Percentiles rank a stretch among this genome's conserved stretches.
Evolutionary conservation across 1,284 basidiomycete species (phyloP).

Genomic region (Stygiomarasmius scandens): DNA sequence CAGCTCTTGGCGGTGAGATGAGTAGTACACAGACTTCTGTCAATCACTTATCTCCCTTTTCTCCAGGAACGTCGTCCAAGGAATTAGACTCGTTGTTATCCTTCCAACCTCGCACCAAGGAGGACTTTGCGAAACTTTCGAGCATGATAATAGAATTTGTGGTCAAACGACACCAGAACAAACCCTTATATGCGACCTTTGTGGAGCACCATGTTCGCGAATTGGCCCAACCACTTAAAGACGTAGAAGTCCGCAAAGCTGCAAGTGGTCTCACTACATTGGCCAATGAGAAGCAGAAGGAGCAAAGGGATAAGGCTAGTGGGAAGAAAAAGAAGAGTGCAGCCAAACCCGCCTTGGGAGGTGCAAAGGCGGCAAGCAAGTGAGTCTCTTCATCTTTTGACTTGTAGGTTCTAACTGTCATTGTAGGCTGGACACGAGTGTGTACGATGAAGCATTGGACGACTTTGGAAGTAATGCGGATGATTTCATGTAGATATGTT

Average conservation of each 20-base stretch:
- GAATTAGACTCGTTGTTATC: slow-evolving; percentile 74
- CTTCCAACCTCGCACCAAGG: slow-evolving; percentile 80
- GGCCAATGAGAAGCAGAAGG: slow-evolving; percentile 93
- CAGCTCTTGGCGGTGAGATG: slow-evolving; percentile 63
- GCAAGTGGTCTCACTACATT: slow-evolving; percentile 81
- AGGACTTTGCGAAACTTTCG: slow-evolving; percentile 80
- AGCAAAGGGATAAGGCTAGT: slow-evolving; percentile 80
- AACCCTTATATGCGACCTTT: slow-evolving; percentile 81
- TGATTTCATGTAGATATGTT: slow-evolving; percentile 69
- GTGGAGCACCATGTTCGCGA: slow-evolving; percentile 81
- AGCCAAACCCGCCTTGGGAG: slow-evolving; percentile 75
- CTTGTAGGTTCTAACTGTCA: slow-evolving; percentile 2
- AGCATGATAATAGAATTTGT: slow-evolving; percentile 71
- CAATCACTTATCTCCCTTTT: slow-evolving; percentile 1
- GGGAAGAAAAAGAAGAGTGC: slow-evolving; percentile 89
- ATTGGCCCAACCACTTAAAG: slow-evolving; percentile 74
- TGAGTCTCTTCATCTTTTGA: slow-evolving; percentile 27
- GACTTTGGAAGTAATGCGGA: slow-evolving; percentile 72
- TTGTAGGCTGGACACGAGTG: slow-evolving; percentile 64
- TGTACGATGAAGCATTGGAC: slow-evolving; percentile 87
- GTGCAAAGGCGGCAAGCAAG: slow-evolving; percentile 67
- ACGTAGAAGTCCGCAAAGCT: slow-evolving; percentile 87
- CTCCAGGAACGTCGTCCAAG: slow-evolving; percentile 60
- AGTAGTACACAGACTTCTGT: neutral
- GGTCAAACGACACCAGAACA: slow-evolving; percentile 75